Conservation (phyloP, 495 filamentous ascomycete species). For the Rhypophila decipiens region DNA sequence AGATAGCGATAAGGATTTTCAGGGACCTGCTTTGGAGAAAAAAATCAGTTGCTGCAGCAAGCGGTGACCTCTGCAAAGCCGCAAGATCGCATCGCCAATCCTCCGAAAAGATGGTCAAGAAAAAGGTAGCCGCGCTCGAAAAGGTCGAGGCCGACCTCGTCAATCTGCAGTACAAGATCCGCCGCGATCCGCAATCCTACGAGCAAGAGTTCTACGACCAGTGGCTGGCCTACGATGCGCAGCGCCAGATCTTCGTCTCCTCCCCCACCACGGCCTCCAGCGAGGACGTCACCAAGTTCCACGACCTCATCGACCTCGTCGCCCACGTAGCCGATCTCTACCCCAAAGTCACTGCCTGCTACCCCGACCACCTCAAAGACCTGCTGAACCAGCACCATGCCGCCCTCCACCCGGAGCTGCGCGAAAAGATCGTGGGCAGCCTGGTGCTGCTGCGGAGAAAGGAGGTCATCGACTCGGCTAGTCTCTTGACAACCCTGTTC, state of each 20-base stretch:
- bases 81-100: background rate
- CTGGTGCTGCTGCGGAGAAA: slow-evolving; percentile 84
- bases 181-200: slow-evolving; percentile 79
- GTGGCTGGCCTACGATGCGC: slow-evolving; percentile 86
- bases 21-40: background rate
- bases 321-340: slow-evolving; percentile 93
- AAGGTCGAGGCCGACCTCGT: slow-evolving; percentile 91
- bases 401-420: slow-evolving; percentile 68
- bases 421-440: slow-evolving; percentile 92
- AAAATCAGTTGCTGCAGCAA: background rate
- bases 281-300: slow-evolving; percentile 69
- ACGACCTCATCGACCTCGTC: slow-evolving; percentile 75
- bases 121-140: slow-evolving; percentile 84
- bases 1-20: background rate
- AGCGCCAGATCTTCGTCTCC: slow-evolving; percentile 82
- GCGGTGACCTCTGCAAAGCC: background rate
- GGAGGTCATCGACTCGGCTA: slow-evolving; percentile 78
- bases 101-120: slow-evolving; percentile 59
- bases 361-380: slow-evolving; percentile 73
- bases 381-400: slow-evolving; percentile 77
- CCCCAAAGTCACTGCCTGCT: slow-evolving; percentile 66
- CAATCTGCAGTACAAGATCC: slow-evolving; percentile 83
- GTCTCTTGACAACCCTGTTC: slow-evolving; percentile 80
- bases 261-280: slow-evolving; percentile 70
- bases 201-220: slow-evolving; percentile 79